Percentiles rank a stretch among this genome's conserved stretches.
Evolutionary conservation across 202 grass and related monocot species (phyloP).

Genomic region (Setaria viridis): DNA sequence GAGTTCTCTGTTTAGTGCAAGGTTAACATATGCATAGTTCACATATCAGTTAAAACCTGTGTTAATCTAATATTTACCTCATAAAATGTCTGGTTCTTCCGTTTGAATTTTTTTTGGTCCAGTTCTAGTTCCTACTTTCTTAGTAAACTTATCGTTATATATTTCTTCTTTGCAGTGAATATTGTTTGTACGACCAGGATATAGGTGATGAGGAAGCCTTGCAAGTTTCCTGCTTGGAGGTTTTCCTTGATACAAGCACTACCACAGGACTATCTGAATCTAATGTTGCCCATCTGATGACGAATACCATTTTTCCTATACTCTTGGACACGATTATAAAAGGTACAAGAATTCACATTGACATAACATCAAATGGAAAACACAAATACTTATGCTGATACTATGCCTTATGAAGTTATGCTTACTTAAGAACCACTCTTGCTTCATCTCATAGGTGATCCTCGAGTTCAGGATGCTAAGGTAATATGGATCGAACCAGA

Average conservation of each 20-base stretch:
- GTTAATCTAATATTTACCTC: background rate
- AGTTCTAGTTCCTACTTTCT: constrained; percentile 24
- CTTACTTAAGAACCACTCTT: constrained; percentile 31
- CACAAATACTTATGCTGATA: constrained; percentile 14
- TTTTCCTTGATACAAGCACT: constrained; percentile 57
- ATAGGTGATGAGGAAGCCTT: constrained; percentile 26
- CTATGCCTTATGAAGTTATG: constrained; percentile 30
- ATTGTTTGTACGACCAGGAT: constrained; percentile 46
- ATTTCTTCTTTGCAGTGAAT: constrained; percentile 60
- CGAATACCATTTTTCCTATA: constrained; percentile 64
- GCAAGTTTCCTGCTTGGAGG: constrained; percentile 68
- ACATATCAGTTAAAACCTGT: constrained; percentile 6
- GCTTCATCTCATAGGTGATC: constrained; percentile 59
- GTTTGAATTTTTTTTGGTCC: too few relatives aligned
- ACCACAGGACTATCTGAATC: constrained; percentile 57
- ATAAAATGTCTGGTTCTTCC: background rate
- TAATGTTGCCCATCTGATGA: constrained; percentile 63
- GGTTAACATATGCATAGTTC: constrained; percentile 4
- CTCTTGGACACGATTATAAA: constrained; percentile 85
- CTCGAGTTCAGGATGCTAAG: constrained; percentile 69
- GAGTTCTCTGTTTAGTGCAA: constrained; percentile 8
- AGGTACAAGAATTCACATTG: constrained; percentile 56
- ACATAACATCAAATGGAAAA: constrained; percentile 34
- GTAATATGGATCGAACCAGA: constrained; percentile 73
- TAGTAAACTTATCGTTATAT: background rate